Evolutionary conservation across 1,139 yeast genomes (phyloP), one percentile per base, ranked within the genome.

Genomic region (Tardiomyces depauwii): DNA sequence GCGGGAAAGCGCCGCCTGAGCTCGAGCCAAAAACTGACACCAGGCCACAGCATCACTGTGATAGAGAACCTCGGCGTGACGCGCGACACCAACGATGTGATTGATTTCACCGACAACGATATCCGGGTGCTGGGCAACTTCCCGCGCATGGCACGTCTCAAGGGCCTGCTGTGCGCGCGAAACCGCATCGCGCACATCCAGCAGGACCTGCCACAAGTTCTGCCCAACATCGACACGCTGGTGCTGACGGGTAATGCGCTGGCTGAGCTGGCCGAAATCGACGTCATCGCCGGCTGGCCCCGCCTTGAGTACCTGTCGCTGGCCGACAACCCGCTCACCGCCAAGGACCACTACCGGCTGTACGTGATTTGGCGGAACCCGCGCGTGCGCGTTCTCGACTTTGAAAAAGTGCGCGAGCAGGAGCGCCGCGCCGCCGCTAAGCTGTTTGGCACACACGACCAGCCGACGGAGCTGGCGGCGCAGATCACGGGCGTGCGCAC

Each of bases 91-190:
- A 65, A 70, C 53, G 77, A 75, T 47, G 75, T 77, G 18, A 66
- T 85, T 7, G 95, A 86, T 60, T 62, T 85, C 40, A 73, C 86
- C 4, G 78, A 80, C 58, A 86, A 86, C 61, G 80, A 75, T 38
- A 63, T 85, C 18, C 64, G 74, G 2, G 72, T 71, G 14, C 58
- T 86, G 14, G 71, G 75, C 7, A 72, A 72, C 46, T 63, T 82
- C 18, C 85, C 87, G 0, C 52, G 54, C 12, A 60, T 78, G 42
- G 45, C 53, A 10, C 69, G 74, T 36, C 60, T 81, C 19, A 69
- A 69, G 44, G 70, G 75, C 0, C 55, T 86, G 2, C 64, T 84
- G n/a, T 55, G 79, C 13, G 77, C 82, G 0, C 72, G 73, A 50
- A 85, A 86, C 58, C 68, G 76, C 51, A 74, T 82, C 10, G 58